Evolutionary conservation across 441 rosid genomes (phyloP), one percentile per base, ranked within the genome.

Genomic region (Gossypium davidsonii): DNA sequence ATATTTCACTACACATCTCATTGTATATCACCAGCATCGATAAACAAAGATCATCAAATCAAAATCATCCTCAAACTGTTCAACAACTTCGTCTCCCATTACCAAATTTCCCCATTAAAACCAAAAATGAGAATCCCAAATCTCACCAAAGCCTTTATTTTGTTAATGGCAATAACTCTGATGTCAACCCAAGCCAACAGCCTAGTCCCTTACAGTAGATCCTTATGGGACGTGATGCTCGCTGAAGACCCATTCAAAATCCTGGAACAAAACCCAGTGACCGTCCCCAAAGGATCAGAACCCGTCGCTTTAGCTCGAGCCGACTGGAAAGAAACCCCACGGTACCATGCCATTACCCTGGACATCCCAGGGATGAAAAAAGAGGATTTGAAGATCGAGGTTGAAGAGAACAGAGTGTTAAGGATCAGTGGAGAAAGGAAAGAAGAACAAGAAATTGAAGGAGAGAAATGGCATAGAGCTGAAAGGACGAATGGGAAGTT

Each of bases 301-400:
- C 17, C 77, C 0, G 17, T 84, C 4, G 73, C 87, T 1, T 53
- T 70, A 0, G 89, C 87, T 2, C 73, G 83, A 28, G 85, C 83
- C 0, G 87, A 87, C 67, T 85, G 89, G 88, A 84, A 76, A 63
- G 91, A 87, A 60, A 85, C 85, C 0, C 44, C 82, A 0, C 39
- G 65, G 0, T 31, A 71, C 7, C 89, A 84, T 12, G 20, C 86
- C 0, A 81, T 88, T 17, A 12, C 79, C 0, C 56, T 85, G 1
- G 91, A 88, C 71, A 70, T 88, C 25, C 91, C 89, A 0, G 87
- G 91, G 49, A 67, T 84, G 80, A 86, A 79, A 82, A 86, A 64
- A 23, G 89, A 84, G 3, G 87, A 84, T 1, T 39, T 87, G 25
- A 87, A 84, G 81, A 84, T 87, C 9, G 89, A 85, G 42, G 83